These are phyloP conservation scores for Posidonia oceanica DNA, from an alignment of 116 monocot species.

Conservation along the genomic window DNA sequence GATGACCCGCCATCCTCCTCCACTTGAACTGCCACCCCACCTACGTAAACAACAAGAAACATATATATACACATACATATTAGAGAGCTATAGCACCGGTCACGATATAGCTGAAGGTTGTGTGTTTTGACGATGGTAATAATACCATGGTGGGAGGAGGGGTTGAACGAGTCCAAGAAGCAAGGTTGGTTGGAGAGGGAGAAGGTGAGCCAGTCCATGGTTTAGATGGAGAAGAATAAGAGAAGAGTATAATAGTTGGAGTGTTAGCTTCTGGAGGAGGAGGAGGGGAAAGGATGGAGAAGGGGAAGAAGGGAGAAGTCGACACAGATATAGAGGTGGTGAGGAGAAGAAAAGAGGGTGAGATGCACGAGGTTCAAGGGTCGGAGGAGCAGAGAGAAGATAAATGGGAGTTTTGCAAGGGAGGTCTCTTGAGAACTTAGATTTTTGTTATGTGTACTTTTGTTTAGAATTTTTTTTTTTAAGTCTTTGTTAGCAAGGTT, in stretches of 20 bases:
- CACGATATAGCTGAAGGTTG: no score
- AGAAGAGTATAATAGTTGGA: no score
- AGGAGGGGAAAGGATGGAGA: background rate
- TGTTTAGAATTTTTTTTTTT: background rate
- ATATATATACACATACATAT: background rate
- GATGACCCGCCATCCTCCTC: slow-evolving; percentile 10
- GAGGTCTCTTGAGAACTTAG: no score
- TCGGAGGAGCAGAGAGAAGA: background rate
- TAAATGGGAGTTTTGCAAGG: background rate
- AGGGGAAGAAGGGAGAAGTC: background rate
- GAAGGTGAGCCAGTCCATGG: slow-evolving; percentile 31
- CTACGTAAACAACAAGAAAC: background rate
- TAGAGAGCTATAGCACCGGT: no score
- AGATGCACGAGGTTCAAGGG: slow-evolving; percentile 12
- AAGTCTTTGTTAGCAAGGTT: background rate
- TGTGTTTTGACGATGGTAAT: no score
- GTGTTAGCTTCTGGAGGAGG: background rate
- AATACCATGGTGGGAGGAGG: slow-evolving; percentile 11
- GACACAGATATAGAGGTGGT: no score
- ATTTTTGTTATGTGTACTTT: background rate
- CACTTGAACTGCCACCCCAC: slow-evolving; percentile 5
- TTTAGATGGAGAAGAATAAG: background rate
- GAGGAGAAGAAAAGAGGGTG: slow-evolving; percentile 1
- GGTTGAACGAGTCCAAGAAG: slow-evolving; percentile 16
- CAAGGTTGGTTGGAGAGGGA: slow-evolving; percentile 27